Base-by-base conservation (phyloP, 2,329 filamentous ascomycete species). In the Pseudodiploospora longispora region DNA sequence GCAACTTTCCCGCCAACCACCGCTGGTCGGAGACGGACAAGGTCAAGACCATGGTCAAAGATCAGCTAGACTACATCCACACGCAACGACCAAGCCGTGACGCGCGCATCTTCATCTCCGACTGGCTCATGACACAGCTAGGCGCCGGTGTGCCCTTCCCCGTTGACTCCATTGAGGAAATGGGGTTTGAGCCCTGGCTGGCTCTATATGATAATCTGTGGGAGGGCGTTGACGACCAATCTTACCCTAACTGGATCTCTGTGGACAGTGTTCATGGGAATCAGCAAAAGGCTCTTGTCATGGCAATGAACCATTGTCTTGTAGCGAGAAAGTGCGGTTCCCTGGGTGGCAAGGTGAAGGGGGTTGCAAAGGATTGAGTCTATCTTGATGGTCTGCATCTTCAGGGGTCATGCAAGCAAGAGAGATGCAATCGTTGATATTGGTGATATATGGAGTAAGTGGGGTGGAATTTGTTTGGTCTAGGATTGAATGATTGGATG, bases 231-330 rank as follows among this genome's bases (percentile, higher is more conserved):
- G 54, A 47, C 2, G 51, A 49, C 33, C 7, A 47, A 7, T 39
- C 41, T 7, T 64, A 62, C 38, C 61, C 62, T 6, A 64, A 61
- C 45, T 64, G 61, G 61, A 43, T 65, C 30, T 50, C 55, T 19
- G 47, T 62, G 38, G 60, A 64, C 33, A 47, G 46, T 10, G 50
- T 63, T 10, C 52, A 57, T 5, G 52, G 50, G 1, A 48, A 47
- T 19, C 52, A 53, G 49, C 47, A 51, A 27, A 59, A 55, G 51
- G 43, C 42, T 12, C 44, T 62, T 28, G 53, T 44, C 27, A 55
- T 59, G 49, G 48, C 50, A 6, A 49, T 63, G 44, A 65, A 64
- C 32, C 48, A 54, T 32, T 65, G 62, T 40, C 41, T 63, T 2
- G 59, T 50, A 3, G 55, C 53, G 6, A 47, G 52, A 39, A 44